These are phyloP conservation scores for Penicillium roqueforti DNA, from an alignment of 495 filamentous ascomycete genomes.

Conservation along the genomic window DNA sequence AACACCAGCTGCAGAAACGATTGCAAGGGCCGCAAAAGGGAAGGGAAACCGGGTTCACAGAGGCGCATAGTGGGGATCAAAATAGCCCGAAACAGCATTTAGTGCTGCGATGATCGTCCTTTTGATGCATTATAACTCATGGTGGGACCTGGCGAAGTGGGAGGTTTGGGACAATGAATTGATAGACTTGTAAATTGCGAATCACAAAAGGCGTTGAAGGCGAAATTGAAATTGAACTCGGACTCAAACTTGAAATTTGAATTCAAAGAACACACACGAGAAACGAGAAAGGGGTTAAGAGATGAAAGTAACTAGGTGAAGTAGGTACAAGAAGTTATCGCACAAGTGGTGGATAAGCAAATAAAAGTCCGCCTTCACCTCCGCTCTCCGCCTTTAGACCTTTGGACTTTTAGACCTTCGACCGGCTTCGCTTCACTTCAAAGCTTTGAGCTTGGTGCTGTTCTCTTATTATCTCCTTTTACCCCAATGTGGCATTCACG, in stretches of 20 bases:
- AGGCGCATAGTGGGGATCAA: slow-evolving; percentile 10
- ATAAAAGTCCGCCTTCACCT: slow-evolving; percentile 19
- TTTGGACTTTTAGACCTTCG: slow-evolving; percentile 12
- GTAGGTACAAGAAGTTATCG: not conserved
- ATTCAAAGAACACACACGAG: not conserved
- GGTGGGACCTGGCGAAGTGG: not conserved
- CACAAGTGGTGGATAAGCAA: slow-evolving; percentile 10
- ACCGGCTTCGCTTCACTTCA: not conserved
- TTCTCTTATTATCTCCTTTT: slow-evolving; percentile 1
- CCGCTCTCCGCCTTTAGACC: slow-evolving; percentile 28
- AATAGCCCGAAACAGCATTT: not conserved
- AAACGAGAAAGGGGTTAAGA: not conserved
- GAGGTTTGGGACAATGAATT: not conserved
- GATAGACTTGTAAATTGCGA: not conserved
- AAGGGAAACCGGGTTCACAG: slow-evolving; percentile 30
- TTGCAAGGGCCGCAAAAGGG: slow-evolving; percentile 26
- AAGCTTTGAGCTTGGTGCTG: not conserved
- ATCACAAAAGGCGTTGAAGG: not conserved
- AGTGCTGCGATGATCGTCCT: not conserved
- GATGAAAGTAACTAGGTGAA: not conserved
- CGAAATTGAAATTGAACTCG: not conserved
- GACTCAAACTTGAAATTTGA: not conserved
- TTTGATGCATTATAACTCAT: not conserved
- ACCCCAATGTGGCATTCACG: slow-evolving; percentile 43
- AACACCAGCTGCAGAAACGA: slow-evolving; percentile 32